Percentiles rank a stretch among this genome's conserved stretches.
Evolutionary conservation across 2,329 filamentous ascomycete species (phyloP).

Genomic region (Talaromyces sp.): DNA sequence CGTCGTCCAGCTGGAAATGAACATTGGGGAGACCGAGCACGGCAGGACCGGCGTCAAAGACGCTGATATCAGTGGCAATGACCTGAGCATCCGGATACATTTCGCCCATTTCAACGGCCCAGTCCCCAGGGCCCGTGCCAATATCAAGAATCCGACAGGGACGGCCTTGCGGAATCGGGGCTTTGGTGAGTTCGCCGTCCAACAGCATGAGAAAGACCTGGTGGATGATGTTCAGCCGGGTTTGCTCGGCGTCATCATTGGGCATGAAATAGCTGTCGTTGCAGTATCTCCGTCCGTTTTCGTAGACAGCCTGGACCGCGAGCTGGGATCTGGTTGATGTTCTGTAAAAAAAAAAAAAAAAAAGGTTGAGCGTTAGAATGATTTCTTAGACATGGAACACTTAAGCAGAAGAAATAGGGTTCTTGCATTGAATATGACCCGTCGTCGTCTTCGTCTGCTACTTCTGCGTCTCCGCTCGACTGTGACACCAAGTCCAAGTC

Average conservation of each 20-base stretch:
- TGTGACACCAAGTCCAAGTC: not conserved
- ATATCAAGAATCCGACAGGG: constrained; percentile 36
- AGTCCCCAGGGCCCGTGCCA: constrained; percentile 48
- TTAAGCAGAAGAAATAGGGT: not conserved
- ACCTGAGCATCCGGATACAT: constrained; percentile 42
- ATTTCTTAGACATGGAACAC: too few relatives aligned
- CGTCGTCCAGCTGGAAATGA: constrained; percentile 49
- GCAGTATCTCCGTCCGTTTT: constrained; percentile 59
- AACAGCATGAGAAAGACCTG: constrained; percentile 54
- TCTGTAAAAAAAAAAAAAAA: constrained; percentile 14
- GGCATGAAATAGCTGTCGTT: constrained; percentile 62
- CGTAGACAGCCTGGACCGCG: constrained; percentile 52
- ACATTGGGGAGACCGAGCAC: constrained; percentile 35
- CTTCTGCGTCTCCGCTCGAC: not conserved
- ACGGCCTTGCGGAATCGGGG: constrained; percentile 21
- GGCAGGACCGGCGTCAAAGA: constrained; percentile 39
- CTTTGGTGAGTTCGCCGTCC: constrained; percentile 29
- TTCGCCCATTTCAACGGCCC: constrained; percentile 45
- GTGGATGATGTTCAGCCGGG: constrained; percentile 58
- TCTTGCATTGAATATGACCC: constrained; percentile 23
- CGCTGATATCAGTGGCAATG: constrained; percentile 41
- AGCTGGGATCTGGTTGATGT: constrained; percentile 33
- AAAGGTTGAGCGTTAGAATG: not conserved
- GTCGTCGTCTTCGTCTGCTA: not conserved
- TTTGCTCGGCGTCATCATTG: constrained; percentile 62